Percentiles rank a stretch among this genome's conserved stretches.
These are phyloP conservation scores for Pythium aphanidermatum DNA, from an alignment of 352 stramenopile genomes.

Conservation along the genomic window DNA sequence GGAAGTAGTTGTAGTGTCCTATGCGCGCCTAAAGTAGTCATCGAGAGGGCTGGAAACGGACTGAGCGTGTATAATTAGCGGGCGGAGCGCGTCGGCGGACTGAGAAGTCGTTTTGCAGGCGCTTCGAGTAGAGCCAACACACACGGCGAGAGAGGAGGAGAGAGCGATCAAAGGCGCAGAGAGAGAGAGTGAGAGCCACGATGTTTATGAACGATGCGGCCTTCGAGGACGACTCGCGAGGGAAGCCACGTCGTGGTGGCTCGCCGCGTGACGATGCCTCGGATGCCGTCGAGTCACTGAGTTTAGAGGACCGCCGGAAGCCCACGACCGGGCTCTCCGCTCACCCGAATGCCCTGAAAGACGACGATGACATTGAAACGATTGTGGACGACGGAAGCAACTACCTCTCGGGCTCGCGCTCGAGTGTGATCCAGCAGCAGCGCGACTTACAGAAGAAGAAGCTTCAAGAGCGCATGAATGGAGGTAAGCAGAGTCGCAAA, in stretches of 20 bases:
- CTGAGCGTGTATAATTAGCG: too few relatives aligned
- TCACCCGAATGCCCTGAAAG: constrained; percentile 73
- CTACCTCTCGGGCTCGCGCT: constrained; percentile 58
- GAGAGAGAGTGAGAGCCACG: constrained; percentile 4
- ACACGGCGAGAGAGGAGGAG: neutral
- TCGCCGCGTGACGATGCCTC: constrained; percentile 33
- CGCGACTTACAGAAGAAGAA: constrained; percentile 85
- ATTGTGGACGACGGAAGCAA: constrained; percentile 41
- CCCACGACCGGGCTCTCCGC: constrained; percentile 24
- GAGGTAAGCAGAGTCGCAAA: too few relatives aligned
- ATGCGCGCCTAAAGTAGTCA: too few relatives aligned
- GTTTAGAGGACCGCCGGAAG: constrained; percentile 39
- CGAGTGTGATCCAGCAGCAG: constrained; percentile 79
- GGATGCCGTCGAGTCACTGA: constrained; percentile 61
- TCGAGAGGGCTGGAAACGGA: too few relatives aligned
- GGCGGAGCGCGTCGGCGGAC: neutral
- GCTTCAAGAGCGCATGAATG: constrained; percentile 75
- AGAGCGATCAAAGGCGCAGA: too few relatives aligned
- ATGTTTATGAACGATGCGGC: constrained; percentile 84
- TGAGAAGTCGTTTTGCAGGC: constrained; percentile 13
- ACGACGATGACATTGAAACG: constrained; percentile 68
- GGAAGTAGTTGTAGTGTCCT: too few relatives aligned
- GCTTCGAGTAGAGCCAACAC: neutral
- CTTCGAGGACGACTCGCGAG: constrained; percentile 55
- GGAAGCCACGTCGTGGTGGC: constrained; percentile 16